Conservation (phyloP, 148 eudicot species). For the Rhododendron mucronatum region DNA sequence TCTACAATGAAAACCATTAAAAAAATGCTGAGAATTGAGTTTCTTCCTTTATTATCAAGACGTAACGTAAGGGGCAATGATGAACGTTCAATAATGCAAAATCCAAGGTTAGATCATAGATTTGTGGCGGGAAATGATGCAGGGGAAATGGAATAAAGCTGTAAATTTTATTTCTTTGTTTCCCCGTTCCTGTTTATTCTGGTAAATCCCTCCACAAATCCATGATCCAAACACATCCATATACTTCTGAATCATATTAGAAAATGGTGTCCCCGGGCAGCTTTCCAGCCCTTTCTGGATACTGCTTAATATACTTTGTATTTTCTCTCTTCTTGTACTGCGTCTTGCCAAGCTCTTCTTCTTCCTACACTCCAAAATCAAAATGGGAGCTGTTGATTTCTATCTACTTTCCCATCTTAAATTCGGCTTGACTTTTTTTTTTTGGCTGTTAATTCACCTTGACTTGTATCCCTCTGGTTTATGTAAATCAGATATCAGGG, state of each 20-base stretch:
- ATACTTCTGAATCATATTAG: background rate
- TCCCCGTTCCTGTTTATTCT: background rate
- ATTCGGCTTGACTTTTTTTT: background rate
- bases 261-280: background rate
- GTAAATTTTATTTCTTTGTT: background rate
- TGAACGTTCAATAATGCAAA: background rate
- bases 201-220: background rate
- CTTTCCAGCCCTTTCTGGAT: constrained; percentile 1
- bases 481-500: constrained; percentile 62
- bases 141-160: background rate
- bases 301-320: background rate
- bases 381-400: background rate
- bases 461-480: background rate
- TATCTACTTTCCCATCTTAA: background rate
- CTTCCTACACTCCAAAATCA: background rate
- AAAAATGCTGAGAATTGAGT: background rate
- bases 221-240: background rate
- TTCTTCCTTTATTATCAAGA: background rate
- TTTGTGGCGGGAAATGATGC: background rate
- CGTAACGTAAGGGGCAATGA: background rate
- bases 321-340: background rate
- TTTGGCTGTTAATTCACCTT: background rate
- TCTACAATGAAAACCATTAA: background rate
- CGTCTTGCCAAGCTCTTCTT: background rate
- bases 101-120: background rate